Conservation (phyloP, 1,284 basidiomycete genomes). For the Sanghuangporus baumii region DNA sequence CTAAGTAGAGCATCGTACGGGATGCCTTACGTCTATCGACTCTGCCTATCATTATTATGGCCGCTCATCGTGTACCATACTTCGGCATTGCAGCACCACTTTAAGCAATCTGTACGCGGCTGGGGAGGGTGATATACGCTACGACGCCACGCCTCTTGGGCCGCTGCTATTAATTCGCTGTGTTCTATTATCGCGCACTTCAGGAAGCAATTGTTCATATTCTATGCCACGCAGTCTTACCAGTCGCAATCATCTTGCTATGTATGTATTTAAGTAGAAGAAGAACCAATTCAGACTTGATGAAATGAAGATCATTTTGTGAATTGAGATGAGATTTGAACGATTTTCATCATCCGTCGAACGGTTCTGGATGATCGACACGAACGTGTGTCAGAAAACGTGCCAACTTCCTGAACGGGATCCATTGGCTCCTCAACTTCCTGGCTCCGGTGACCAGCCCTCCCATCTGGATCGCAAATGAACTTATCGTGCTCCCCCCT, state of each 20-base stretch:
- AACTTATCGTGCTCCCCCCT: neutral
- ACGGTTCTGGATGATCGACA: too few relatives aligned
- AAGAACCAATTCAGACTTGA: too few relatives aligned
- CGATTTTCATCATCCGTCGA: too few relatives aligned
- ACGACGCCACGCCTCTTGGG: neutral
- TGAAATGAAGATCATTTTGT: too few relatives aligned
- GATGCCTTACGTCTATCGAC: neutral
- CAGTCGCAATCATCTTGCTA: too few relatives aligned
- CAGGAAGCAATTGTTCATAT: neutral
- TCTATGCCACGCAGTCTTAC: neutral
- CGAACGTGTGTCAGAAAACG: too few relatives aligned
- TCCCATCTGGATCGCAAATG: neutral
- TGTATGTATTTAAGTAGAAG: too few relatives aligned
- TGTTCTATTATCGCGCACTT: neutral
- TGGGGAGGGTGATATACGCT: neutral
- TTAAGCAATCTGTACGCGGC: neutral
- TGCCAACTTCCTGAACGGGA: too few relatives aligned
- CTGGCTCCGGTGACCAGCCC: neutral
- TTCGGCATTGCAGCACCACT: neutral
- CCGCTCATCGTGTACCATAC: neutral
- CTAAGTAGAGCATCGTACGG: conserved; percentile 13
- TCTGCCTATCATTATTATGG: neutral
- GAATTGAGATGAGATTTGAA: too few relatives aligned
- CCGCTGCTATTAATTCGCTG: neutral
- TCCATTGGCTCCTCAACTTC: neutral